Evolutionary conservation across 768 basidiomycete species (phyloP).

Genomic region (Clavaria fumosa): DNA sequence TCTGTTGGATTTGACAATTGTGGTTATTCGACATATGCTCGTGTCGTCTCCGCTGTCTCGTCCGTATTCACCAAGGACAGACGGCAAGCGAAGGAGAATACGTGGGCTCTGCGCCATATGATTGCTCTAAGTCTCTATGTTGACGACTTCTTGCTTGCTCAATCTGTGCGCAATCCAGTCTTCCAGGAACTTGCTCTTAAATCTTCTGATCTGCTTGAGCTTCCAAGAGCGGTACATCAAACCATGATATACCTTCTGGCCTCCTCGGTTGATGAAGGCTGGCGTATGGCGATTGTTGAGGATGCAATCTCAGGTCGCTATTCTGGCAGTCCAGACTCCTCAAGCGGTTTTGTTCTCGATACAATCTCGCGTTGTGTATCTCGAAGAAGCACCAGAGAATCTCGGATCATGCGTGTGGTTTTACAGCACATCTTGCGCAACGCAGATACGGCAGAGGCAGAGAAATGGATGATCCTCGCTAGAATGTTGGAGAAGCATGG

Average conservation of each 20-base stretch:
- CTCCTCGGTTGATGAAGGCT: slow-evolving; percentile 19
- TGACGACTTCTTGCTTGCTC: slow-evolving; percentile 42
- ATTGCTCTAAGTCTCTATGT: slow-evolving; percentile 47
- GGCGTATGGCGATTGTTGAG: slow-evolving; percentile 6
- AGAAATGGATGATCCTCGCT: slow-evolving; percentile 62
- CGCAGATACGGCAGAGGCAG: slow-evolving; percentile 47
- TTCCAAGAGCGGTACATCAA: slow-evolving; percentile 32
- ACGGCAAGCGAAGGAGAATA: slow-evolving; percentile 36
- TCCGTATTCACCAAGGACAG: slow-evolving; percentile 43
- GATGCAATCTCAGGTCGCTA: neutral
- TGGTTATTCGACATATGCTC: slow-evolving; percentile 50
- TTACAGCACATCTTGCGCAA: slow-evolving; percentile 46
- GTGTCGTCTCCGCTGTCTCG: slow-evolving; percentile 41
- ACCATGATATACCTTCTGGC: slow-evolving; percentile 51
- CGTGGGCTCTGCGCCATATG: slow-evolving; percentile 60
- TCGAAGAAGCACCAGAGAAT: slow-evolving; percentile 35
- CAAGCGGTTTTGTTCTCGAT: slow-evolving; percentile 19
- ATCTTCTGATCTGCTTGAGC: slow-evolving; percentile 24
- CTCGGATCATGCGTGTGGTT: slow-evolving; percentile 44
- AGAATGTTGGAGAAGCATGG: slow-evolving; percentile 47
- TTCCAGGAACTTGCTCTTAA: slow-evolving; percentile 27
- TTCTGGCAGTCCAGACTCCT: too few species aligned
- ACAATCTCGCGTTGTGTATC: slow-evolving; percentile 18
- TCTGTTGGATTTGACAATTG: slow-evolving; percentile 23
- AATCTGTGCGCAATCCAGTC: slow-evolving; percentile 30